Percentiles rank a stretch among this genome's conserved stretches.
These are phyloP conservation scores for Meira nashicola DNA, from an alignment of 1,284 basidiomycete genomes.

Conservation along the genomic window DNA sequence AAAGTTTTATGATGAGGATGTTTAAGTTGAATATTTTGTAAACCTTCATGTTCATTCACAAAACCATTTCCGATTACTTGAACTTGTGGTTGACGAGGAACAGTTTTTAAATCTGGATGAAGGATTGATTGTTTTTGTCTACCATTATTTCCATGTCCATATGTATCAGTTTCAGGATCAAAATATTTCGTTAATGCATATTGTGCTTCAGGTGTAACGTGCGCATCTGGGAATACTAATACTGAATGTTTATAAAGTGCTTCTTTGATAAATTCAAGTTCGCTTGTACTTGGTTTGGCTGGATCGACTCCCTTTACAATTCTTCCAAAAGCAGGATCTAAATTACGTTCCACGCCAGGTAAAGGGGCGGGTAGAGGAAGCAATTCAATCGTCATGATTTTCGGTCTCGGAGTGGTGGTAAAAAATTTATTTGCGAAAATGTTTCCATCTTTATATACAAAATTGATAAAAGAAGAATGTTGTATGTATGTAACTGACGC, in stretches of 20 bases:
- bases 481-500: too few relatives aligned
- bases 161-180: conserved; percentile 25
- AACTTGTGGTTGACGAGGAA: conserved; percentile 49
- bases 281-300: conserved; percentile 1
- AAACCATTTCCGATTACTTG: conserved; percentile 53
- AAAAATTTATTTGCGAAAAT: too few relatives aligned
- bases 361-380: conserved; percentile 7
- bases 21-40: conserved; percentile 53
- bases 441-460: too few relatives aligned
- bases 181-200: conserved; percentile 35
- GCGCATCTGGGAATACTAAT: conserved; percentile 43
- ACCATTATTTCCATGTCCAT: conserved; percentile 36
- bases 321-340: conserved; percentile 16
- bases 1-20: conserved; percentile 84
- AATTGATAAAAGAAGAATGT: too few relatives aligned
- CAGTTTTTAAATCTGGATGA: conserved; percentile 53
- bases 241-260: conserved; percentile 47
- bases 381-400: too few relatives aligned
- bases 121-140: conserved; percentile 40
- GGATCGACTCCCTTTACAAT: conserved; percentile 11
- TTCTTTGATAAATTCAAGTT: conserved; percentile 21
- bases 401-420: too few relatives aligned
- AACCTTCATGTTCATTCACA: conserved; percentile 22
- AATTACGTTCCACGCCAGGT: conserved; percentile 6
- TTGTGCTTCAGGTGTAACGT: conserved; percentile 38